phyloP scores from a whole-genome alignment of 495 filamentous ascomycete species.

The Hyaloscypha variabilis region DNA sequence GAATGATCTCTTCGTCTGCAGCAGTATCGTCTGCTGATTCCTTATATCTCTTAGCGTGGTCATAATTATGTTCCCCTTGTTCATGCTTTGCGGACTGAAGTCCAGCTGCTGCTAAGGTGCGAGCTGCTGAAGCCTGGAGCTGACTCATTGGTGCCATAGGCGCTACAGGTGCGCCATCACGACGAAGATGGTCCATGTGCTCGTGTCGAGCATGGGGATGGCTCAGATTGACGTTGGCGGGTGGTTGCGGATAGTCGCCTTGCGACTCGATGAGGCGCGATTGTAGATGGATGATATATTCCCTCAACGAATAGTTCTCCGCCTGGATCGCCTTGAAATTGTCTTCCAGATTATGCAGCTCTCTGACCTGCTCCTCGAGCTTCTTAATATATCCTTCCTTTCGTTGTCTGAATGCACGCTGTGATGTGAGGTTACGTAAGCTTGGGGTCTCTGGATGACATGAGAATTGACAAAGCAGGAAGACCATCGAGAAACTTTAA shows the following conservation, averaged over 20 bases:
- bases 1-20: slow-evolving; percentile 33
- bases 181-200: slow-evolving; percentile 18
- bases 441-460: slow-evolving; percentile 32
- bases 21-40: slow-evolving; percentile 27
- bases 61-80: slow-evolving; percentile 33
- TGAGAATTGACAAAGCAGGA: slow-evolving; percentile 39
- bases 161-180: slow-evolving; percentile 34
- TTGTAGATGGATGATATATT: slow-evolving; percentile 91
- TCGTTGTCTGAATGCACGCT: slow-evolving; percentile 96
- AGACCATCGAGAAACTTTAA: slow-evolving; percentile 31
- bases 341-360: slow-evolving; percentile 68
- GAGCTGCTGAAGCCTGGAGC: slow-evolving; percentile 43
- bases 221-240: slow-evolving; percentile 44
- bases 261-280: slow-evolving; percentile 82
- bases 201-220: slow-evolving; percentile 29
- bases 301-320: slow-evolving; percentile 88
- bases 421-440: slow-evolving; percentile 31
- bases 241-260: slow-evolving; percentile 82
- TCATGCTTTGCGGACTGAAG: slow-evolving; percentile 36
- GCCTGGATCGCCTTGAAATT: slow-evolving; percentile 73
- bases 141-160: slow-evolving; percentile 41
- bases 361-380: slow-evolving; percentile 87
- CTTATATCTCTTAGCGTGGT: slow-evolving; percentile 35
- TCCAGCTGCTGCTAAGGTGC: slow-evolving; percentile 35
- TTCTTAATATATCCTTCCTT: slow-evolving; percentile 99